Conservation (phyloP, 208 protist species). For the Vickermania ingenoplastis region DNA sequence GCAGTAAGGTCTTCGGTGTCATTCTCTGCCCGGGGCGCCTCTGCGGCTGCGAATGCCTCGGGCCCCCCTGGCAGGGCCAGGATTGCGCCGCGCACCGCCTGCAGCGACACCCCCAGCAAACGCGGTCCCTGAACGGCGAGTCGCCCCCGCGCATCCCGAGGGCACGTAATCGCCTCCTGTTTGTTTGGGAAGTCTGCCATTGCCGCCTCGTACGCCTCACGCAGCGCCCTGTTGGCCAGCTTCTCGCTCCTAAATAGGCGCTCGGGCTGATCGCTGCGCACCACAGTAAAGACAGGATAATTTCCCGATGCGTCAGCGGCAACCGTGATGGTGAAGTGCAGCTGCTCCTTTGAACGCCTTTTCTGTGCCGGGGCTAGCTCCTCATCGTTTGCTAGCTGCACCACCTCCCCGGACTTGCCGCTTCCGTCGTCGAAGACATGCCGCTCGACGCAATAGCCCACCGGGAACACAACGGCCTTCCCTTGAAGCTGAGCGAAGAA, state of each 20-base stretch:
- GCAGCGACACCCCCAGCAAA: constrained; percentile 27
- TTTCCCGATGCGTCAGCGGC: not conserved
- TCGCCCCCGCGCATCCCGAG: constrained; percentile 6
- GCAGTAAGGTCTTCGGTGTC: not conserved
- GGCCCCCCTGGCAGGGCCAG: constrained; percentile 21
- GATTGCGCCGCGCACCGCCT: constrained; percentile 19
- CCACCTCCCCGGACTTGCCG: not conserved
- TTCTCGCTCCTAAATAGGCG: constrained; percentile 24
- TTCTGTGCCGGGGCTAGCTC: not conserved
- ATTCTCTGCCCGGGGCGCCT: too few species aligned
- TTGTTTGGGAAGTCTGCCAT: constrained; percentile 37
- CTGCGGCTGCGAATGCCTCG: constrained; percentile 9
- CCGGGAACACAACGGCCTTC: constrained; percentile 27
- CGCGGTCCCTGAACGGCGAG: constrained; percentile 13
- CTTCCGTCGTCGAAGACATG: constrained; percentile 23
- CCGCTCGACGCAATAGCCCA: constrained; percentile 47
- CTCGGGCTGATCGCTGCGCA: constrained; percentile 42
- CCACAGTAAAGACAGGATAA: constrained; percentile 34
- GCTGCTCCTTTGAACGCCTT: not conserved
- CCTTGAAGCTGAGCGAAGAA: constrained; percentile 11
- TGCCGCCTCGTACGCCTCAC: constrained; percentile 33
- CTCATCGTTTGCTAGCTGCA: constrained; percentile 4
- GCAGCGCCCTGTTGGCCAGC: constrained; percentile 29
- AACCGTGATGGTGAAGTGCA: not conserved
- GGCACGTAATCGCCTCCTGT: not conserved